phyloP scores from a whole-genome alignment of 169 alveolate genomes.

The Cryptosporidium sp. region DNA sequence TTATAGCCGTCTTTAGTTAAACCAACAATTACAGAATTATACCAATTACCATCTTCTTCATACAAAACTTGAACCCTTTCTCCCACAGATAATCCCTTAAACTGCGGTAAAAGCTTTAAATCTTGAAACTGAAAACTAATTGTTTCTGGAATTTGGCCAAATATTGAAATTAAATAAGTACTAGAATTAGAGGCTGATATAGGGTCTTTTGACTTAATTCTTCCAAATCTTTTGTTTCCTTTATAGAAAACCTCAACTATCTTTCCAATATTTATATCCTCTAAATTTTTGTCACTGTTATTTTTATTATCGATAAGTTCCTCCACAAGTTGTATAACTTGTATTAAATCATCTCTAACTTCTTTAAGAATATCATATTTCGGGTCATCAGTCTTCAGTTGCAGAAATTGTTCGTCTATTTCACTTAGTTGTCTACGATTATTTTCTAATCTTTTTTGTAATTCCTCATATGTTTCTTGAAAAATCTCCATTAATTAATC shows the following conservation, averaged over 20 bases:
- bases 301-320: slow-evolving; percentile 15
- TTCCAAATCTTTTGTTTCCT: slow-evolving; percentile 48
- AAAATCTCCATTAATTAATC: slow-evolving; percentile 19
- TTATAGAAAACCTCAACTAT: slow-evolving; percentile 19
- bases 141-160: slow-evolving; percentile 1
- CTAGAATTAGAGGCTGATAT: neutral
- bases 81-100: slow-evolving; percentile 27
- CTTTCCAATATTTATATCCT: slow-evolving; percentile 10
- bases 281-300: neutral
- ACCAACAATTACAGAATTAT: slow-evolving; percentile 8
- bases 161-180: neutral
- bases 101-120: neutral
- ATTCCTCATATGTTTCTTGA: slow-evolving; percentile 19
- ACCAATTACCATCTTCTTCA: slow-evolving; percentile 65
- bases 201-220: slow-evolving; percentile 6
- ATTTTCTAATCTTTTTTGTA: neutral
- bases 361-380: neutral
- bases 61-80: slow-evolving; percentile 39
- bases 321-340: neutral
- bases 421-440: slow-evolving; percentile 19
- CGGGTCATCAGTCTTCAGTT: neutral
- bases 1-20: slow-evolving; percentile 23
- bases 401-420: neutral
- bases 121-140: neutral
- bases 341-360: slow-evolving; percentile 33